These are phyloP conservation scores for Fonsecaea pugnacius DNA, from an alignment of 2,329 filamentous ascomycete genomes.

Conservation along the genomic window DNA sequence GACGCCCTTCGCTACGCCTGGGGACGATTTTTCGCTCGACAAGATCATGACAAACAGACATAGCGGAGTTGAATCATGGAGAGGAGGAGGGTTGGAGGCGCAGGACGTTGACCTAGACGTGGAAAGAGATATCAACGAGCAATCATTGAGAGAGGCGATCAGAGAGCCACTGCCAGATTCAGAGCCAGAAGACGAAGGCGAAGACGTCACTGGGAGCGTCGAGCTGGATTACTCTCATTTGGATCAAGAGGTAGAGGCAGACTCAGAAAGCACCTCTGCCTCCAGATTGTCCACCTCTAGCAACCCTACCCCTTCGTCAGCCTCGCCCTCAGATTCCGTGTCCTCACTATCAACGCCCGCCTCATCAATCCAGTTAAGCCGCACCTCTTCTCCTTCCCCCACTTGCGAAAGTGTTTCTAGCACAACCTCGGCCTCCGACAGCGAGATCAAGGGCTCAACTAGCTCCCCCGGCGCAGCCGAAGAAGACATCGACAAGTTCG, in stretches of 20 bases:
- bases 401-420: constrained; percentile 7
- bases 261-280: not conserved
- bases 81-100: not conserved
- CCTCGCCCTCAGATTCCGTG: constrained; percentile 6
- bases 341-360: constrained; percentile 15
- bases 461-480: not conserved
- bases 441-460: constrained; percentile 3
- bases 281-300: constrained; percentile 11
- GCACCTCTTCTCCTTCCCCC: constrained; percentile 19
- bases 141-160: constrained; percentile 2
- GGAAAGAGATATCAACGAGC: constrained; percentile 6
- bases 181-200: constrained; percentile 7
- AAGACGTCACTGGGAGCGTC: not conserved
- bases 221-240: not conserved
- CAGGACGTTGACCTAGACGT: not conserved
- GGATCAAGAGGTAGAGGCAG: constrained; percentile 1
- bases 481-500: not conserved
- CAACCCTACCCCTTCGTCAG: not conserved
- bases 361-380: constrained; percentile 23
- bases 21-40: constrained; percentile 8
- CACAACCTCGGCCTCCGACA: constrained; percentile 14
- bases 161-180: constrained; percentile 12
- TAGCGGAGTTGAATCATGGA: constrained; percentile 9
- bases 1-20: constrained; percentile 6
- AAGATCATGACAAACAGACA: constrained; percentile 10